Evolutionary conservation across 257 asterid species (phyloP), one percentile per base, ranked within the genome.

Genomic region (Solanum medicagineum): DNA sequence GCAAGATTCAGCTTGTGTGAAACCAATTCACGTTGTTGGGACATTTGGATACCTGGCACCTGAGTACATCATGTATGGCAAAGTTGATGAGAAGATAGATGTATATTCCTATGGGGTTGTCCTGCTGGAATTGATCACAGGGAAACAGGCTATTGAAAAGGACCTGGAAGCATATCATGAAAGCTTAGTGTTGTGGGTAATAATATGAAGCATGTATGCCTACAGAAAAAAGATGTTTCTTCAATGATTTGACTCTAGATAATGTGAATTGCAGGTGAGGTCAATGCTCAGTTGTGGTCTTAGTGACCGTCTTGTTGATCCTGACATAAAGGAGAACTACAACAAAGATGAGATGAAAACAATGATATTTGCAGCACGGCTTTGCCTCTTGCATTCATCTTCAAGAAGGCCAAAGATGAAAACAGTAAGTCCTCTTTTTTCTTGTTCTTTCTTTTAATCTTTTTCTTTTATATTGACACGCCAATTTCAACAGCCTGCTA

Each of bases 81-180:
- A 92, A 90, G 94, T 95, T 85, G 97, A 95, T 84, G 98, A 93
- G 90, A 95, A 94, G 92, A 88, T 91, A 77, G 98, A 95, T 85
- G 97, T 94, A 80, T 95, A 93, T 84, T 93, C 98, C 17, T 95
- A 89, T 77, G 98, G 98, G 54, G 96, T 93, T 63, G 92, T 94
- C 85, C 92, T 95, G 53, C 82, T 95, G 88, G 98, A 95, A 89
- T 87, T 95, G 65, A 95, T 95, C 83, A 94, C 98, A 1, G 98
- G 98, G 81, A 93, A 90, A 90, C 93, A 90, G 86, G 98, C 95
- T 7, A 84, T 88, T 71, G 89, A 86, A 81, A 75, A 91, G 54
- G 87, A 87, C 85, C 65, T 90, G 63, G 54, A 79, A 36, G 80
- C 93, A 53, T 87, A 86, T 85, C 91, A 92, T 85, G 98, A 91